A percentile compares a stretch with the other conserved stretches of the same genome.
phyloP scores from a whole-genome alignment of 345 rosid species.

The Hirschfeldia incana region DNA sequence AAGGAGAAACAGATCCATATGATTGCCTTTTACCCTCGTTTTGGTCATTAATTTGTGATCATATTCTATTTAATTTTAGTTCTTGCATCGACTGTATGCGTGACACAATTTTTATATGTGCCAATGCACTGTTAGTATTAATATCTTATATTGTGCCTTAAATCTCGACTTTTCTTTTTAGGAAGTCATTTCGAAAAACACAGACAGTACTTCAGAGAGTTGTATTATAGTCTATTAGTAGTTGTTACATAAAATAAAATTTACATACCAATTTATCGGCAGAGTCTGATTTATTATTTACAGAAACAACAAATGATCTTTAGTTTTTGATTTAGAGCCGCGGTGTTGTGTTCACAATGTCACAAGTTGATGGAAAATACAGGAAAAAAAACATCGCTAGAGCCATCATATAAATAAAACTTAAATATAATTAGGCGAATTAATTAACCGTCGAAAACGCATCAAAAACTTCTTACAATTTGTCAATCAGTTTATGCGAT shows the following conservation, averaged over 20 bases:
- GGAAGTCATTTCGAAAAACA: neutral
- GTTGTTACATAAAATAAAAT: no score
- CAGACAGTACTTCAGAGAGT: neutral
- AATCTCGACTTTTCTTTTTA: neutral
- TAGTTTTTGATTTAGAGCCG: neutral
- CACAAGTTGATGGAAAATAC: neutral
- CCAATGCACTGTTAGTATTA: neutral
- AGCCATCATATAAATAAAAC: neutral
- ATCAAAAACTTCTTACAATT: neutral
- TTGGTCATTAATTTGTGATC: no score
- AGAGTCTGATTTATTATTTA: no score
- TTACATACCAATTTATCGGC: neutral
- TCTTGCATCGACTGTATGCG: no score
- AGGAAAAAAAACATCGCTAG: neutral
- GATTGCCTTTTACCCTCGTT: no score
- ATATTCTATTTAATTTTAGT: no score
- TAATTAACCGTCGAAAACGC: neutral
- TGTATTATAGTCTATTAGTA: no score
- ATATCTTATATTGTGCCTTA: neutral
- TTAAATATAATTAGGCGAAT: neutral
- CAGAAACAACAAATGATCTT: neutral
- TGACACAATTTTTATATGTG: no score
- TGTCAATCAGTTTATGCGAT: neutral
- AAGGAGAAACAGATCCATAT: no score
- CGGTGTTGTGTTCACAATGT: neutral